phyloP scores from a whole-genome alignment of 208 protist species.

The Borovskyia barvae region DNA sequence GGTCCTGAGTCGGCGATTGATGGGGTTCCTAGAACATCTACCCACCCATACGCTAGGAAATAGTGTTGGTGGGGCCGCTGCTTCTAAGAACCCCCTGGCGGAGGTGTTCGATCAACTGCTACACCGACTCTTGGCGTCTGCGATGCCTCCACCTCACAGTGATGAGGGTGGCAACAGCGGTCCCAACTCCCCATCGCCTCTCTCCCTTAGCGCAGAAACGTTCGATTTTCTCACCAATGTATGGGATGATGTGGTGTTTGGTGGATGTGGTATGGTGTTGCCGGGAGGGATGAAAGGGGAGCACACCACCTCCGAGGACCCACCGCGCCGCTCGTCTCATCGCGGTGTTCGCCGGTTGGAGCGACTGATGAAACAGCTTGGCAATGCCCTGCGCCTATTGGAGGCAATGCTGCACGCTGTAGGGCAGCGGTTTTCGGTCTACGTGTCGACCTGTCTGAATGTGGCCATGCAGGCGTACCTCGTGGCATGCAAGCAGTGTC shows the following conservation, averaged over 20 bases:
- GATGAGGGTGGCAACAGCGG: too few species aligned
- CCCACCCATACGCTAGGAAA: background rate
- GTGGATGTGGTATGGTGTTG: conserved; percentile 20
- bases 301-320: background rate
- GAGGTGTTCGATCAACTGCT: conserved; percentile 69
- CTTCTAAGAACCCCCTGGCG: conserved; percentile 29
- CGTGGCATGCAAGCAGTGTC: conserved; percentile 61
- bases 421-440: conserved; percentile 61
- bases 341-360: conserved; percentile 52
- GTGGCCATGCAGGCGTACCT: conserved; percentile 74
- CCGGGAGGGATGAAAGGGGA: conserved; percentile 3
- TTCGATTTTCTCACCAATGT: conserved; percentile 30
- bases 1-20: conserved; percentile 73
- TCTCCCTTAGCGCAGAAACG: background rate
- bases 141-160: too few species aligned
- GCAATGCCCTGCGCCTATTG: conserved; percentile 58
- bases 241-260: conserved; percentile 23
- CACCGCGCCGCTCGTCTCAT: conserved; percentile 12
- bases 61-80: background rate
- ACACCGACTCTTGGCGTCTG: conserved; percentile 62
- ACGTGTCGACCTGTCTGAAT: conserved; percentile 58
- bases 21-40: conserved; percentile 75
- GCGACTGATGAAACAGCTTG: conserved; percentile 55
- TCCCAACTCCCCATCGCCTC: conserved; percentile 1
- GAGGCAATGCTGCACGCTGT: conserved; percentile 64